Conservation (phyloP, 2,329 filamentous ascomycete species). For the Monosporascus sp. region DNA sequence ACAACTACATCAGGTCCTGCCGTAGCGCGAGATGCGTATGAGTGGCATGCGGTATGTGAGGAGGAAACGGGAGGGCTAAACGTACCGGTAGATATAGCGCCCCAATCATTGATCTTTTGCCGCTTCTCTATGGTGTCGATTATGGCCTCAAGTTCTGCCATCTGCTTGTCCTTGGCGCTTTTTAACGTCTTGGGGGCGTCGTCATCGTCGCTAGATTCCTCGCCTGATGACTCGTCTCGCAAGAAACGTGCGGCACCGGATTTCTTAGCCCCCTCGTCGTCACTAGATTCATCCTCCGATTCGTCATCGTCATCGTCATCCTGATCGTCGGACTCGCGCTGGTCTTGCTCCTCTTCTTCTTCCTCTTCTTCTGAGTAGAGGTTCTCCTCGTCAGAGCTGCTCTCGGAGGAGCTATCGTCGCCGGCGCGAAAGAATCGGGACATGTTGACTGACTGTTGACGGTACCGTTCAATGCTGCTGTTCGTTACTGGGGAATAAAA, state of each 20-base stretch:
- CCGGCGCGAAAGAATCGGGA: conserved; percentile 96
- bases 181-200: conserved; percentile 84
- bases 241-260: conserved; percentile 80
- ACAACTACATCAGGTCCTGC: not conserved
- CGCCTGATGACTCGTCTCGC: conserved; percentile 67
- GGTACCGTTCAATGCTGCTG: not conserved
- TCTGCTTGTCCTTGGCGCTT: conserved; percentile 96
- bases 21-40: too few species aligned
- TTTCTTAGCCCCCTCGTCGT: conserved; percentile 58
- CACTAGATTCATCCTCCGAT: conserved; percentile 52
- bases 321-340: conserved; percentile 47
- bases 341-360: conserved; percentile 45
- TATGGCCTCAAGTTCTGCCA: conserved; percentile 86
- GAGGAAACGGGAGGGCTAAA: conserved; percentile 1
- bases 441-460: conserved; percentile 49
- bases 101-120: conserved; percentile 97
- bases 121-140: conserved; percentile 93
- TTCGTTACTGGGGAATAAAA: not conserved
- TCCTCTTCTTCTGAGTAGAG: conserved; percentile 79
- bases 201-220: conserved; percentile 84
- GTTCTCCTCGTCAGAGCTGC: conserved; percentile 93
- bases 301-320: conserved; percentile 50
- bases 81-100: conserved; percentile 81
- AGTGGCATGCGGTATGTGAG: too few species aligned
- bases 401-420: conserved; percentile 90